These are phyloP conservation scores for Haberlea rhodopensis DNA, from an alignment of 257 asterid genomes.

Conservation along the genomic window DNA sequence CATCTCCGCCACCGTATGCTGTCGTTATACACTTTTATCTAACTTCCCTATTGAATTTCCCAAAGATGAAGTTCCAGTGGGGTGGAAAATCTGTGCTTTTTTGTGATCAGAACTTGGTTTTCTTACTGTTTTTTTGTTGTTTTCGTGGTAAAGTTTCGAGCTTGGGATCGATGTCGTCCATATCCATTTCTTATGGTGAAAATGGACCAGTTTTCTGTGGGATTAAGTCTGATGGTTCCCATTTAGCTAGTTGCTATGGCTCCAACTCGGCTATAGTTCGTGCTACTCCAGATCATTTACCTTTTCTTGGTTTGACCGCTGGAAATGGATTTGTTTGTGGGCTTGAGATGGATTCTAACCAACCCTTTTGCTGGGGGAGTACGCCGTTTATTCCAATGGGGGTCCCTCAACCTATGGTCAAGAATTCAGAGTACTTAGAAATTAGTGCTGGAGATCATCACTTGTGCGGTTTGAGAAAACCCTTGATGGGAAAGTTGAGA, in stretches of 20 bases:
- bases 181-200: conserved; percentile 82
- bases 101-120: conserved; percentile 28
- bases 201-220: conserved; percentile 84
- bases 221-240: conserved; percentile 80
- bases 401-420: conserved; percentile 42
- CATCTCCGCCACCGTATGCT: conserved; percentile 24
- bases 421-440: conserved; percentile 60
- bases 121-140: conserved; percentile 36
- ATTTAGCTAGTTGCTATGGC: conserved; percentile 67
- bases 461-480: conserved; percentile 77
- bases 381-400: conserved; percentile 65
- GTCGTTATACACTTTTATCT: neutral
- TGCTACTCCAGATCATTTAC: conserved; percentile 51
- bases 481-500: conserved; percentile 58
- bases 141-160: conserved; percentile 44
- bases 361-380: conserved; percentile 89
- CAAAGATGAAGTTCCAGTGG: conserved; percentile 25
- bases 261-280: conserved; percentile 57
- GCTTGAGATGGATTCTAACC: conserved; percentile 46
- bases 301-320: conserved; percentile 68
- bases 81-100: conserved; percentile 11
- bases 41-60: neutral
- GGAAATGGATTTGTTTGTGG: conserved; percentile 90
- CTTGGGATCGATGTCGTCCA: conserved; percentile 89
- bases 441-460: conserved; percentile 91